Evolutionary conservation across 1,139 yeast genomes (phyloP).

Genomic region (Meyerozyma guilliermondii): DNA sequence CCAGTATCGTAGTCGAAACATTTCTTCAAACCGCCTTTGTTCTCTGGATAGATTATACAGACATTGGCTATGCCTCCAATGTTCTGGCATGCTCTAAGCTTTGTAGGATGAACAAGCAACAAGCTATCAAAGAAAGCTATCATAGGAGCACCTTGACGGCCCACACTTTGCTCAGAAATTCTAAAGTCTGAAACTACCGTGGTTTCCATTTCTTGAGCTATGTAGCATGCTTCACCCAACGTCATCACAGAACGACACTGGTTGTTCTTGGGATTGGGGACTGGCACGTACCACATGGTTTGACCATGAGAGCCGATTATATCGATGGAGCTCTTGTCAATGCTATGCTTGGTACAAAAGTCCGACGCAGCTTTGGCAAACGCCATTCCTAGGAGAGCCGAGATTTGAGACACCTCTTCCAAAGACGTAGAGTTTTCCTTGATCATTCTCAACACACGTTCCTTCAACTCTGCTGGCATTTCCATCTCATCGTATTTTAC

Average conservation of each 20-base stretch:
- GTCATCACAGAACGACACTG: constrained; percentile 8
- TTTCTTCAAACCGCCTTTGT: constrained; percentile 7
- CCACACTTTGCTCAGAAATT: constrained; percentile 10
- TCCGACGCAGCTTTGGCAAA: constrained; percentile 9
- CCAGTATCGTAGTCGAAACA: constrained; percentile 11
- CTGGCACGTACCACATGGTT: constrained; percentile 10
- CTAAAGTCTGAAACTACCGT: constrained; percentile 7
- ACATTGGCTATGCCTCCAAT: constrained; percentile 12
- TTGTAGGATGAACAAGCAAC: constrained; percentile 7
- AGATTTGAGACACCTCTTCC: constrained; percentile 7
- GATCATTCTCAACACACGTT: constrained; percentile 6
- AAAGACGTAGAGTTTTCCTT: constrained; percentile 8
- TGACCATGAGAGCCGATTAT: constrained; percentile 12
- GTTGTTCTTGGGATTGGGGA: constrained; percentile 4
- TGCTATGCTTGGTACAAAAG: constrained; percentile 7
- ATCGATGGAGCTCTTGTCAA: constrained; percentile 6
- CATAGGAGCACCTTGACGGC: constrained; percentile 12
- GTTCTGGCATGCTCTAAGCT: constrained; percentile 10
- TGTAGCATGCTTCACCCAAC: constrained; percentile 9
- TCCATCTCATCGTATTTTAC: constrained; percentile 9
- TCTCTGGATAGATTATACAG: constrained; percentile 9
- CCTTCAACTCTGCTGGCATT: constrained; percentile 6
- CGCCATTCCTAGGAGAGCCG: constrained; percentile 9
- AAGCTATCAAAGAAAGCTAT: constrained; percentile 10
- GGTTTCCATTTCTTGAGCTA: constrained; percentile 7